Base-by-base conservation (phyloP, 2,329 filamentous ascomycete genomes). In the Aspergillus latus region DNA sequence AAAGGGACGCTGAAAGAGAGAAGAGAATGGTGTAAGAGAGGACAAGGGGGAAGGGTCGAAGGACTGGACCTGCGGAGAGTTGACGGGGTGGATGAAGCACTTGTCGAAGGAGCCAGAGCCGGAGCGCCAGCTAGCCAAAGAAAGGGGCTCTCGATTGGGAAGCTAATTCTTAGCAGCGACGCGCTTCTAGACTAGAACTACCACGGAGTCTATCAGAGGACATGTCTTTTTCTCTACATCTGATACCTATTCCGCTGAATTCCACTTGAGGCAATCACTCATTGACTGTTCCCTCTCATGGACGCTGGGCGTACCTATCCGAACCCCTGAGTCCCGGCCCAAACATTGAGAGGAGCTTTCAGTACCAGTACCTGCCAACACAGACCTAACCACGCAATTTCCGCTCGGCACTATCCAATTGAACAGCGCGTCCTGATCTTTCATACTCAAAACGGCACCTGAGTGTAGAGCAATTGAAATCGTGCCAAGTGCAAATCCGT, bases 61-160 rank as follows among this genome's bases (percentile, higher is more conserved):
- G 58, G 60, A 63, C 59, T 62, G 59, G 59, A 54, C 51, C 57
- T 63, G 62, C 54, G 61, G 64, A 64, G 61, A 47, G 50, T 52
- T 61, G 61, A 59, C 56, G 52, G 59, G 57, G 59, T 62, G 58
- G 58, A 60, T 61, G 51, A 49, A 48, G 58, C 61, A 64, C 62
- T 62, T 21, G 48, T 60, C 58, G 58, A 58, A 21, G 54, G 56
- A 21, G 21, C 21, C 21, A 21, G 57, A 37, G 34, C 34, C 39
- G 21, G 16, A 57, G 58, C 50, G 61, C 57, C 61, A 63, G 62
- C 62, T 62, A 63, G 65, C 62, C 68, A 67, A 72, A 67, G 71
- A 66, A 65, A 67, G 68, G 68, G 63, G 59, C 57, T 62, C 53
- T 48, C 40, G 26, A 36, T 55, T 44, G 32, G 45, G 47, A 44